Conservation (phyloP, 805 yeast species). For the Komagataella phaffii region DNA sequence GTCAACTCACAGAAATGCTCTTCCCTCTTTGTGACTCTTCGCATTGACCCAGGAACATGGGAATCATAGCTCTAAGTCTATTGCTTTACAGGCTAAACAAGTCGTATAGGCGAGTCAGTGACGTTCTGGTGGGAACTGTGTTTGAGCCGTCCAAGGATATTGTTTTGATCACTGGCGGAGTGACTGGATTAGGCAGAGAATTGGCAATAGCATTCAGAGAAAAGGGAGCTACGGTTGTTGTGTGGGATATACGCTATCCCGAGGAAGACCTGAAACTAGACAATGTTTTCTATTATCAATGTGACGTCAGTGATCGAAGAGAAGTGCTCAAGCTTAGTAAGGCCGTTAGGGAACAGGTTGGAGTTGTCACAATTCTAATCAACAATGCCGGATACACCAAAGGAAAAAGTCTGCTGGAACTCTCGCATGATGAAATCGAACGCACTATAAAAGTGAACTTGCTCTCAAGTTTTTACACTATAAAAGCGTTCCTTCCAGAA, state of each 20-base stretch:
- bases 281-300: constrained; percentile 40
- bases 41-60: not conserved
- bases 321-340: constrained; percentile 28
- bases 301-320: constrained; percentile 53
- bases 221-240: constrained; percentile 40
- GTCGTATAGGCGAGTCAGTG: constrained; percentile 18
- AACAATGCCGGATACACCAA: constrained; percentile 77
- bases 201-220: constrained; percentile 32
- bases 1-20: not conserved
- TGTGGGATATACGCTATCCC: constrained; percentile 40
- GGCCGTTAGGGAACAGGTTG: constrained; percentile 31
- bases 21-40: not conserved
- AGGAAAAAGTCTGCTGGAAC: constrained; percentile 42
- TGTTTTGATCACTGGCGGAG: constrained; percentile 76
- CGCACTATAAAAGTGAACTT: constrained; percentile 54
- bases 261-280: constrained; percentile 15
- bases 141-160: constrained; percentile 44
- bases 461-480: constrained; percentile 54
- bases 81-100: constrained; percentile 13
- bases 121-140: constrained; percentile 32
- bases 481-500: constrained; percentile 57
- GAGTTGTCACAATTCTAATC: constrained; percentile 52
- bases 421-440: constrained; percentile 46
- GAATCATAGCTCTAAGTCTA: not conserved
- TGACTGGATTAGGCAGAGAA: constrained; percentile 64